A percentile compares a stretch with the other conserved stretches of the same genome.
Evolutionary conservation across 208 protist genomes (phyloP).

Genomic region (Crithidia fasciculata): DNA sequence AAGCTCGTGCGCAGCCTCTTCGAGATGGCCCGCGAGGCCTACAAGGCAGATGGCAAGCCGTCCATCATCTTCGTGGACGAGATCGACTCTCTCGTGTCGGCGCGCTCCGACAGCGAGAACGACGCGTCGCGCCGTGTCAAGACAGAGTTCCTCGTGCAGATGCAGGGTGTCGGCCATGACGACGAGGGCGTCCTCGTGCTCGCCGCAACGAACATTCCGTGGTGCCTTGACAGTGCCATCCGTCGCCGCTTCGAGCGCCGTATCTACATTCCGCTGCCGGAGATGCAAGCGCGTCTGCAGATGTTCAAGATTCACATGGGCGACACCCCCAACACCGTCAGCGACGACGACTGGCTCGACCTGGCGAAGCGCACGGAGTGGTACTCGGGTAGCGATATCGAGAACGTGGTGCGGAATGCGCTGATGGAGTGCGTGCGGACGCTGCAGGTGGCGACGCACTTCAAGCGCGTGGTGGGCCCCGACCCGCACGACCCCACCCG

Average conservation of each 20-base stretch:
- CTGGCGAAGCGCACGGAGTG: constrained; percentile 92
- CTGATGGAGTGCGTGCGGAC: constrained; percentile 98
- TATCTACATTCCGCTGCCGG: constrained; percentile 94
- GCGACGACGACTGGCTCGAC: constrained; percentile 86
- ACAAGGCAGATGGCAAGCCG: constrained; percentile 80
- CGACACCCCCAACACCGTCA: constrained; percentile 90
- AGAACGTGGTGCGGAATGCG: constrained; percentile 96
- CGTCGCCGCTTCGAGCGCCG: constrained; percentile 92
- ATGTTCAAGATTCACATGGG: constrained; percentile 98
- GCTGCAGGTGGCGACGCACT: constrained; percentile 97
- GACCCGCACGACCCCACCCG: constrained; percentile 75
- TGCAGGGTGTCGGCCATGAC: constrained; percentile 89
- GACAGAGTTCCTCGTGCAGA: constrained; percentile 99
- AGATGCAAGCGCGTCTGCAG: constrained; percentile 77
- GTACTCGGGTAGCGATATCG: constrained; percentile 98
- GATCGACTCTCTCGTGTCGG: constrained; percentile 93
- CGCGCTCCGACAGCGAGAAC: constrained; percentile 88
- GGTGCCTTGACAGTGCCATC: constrained; percentile 91
- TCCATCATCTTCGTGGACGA: constrained; percentile 96
- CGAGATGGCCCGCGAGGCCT: constrained; percentile 87
- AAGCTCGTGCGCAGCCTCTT: constrained; percentile 95
- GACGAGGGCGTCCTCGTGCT: constrained; percentile 92
- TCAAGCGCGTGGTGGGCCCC: constrained; percentile 92
- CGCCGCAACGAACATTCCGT: constrained; percentile 93
- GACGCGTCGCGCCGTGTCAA: constrained; percentile 97